These are phyloP conservation scores for Schizophyllum commune DNA, from an alignment of 1,284 basidiomycete species.

Conservation along the genomic window DNA sequence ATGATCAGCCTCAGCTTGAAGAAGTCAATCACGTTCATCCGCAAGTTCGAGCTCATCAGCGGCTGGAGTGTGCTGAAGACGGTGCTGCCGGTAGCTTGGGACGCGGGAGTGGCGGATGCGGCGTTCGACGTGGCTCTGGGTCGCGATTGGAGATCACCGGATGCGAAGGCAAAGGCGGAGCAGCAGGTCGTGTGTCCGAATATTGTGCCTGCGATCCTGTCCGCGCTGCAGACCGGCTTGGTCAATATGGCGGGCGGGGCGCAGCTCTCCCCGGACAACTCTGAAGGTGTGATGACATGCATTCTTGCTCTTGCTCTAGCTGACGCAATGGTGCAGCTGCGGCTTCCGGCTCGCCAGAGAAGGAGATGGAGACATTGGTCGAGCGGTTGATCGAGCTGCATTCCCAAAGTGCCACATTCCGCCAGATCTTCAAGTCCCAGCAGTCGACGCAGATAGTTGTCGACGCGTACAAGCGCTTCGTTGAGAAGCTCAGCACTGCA, in stretches of 20 bases:
- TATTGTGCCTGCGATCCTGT: conserved; percentile 62
- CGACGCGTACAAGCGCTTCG: conserved; percentile 52
- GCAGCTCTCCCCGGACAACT: background rate
- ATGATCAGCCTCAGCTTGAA: conserved; percentile 50
- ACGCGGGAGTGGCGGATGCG: conserved; percentile 51
- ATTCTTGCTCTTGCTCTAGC: background rate
- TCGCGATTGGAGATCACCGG: conserved; percentile 11
- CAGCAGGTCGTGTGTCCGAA: conserved; percentile 43
- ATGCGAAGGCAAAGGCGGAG: conserved; percentile 12
- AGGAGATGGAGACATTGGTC: conserved; percentile 50
- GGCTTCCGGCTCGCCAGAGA: conserved; percentile 28
- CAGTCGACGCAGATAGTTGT: conserved; percentile 59
- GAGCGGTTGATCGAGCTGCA: conserved; percentile 64
- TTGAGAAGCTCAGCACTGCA: conserved; percentile 30
- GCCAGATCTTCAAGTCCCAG: conserved; percentile 64
- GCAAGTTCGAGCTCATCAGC: conserved; percentile 69
- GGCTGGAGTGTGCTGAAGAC: conserved; percentile 67
- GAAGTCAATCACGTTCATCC: conserved; percentile 49
- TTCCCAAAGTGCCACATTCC: conserved; percentile 51
- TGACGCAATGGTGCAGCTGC: conserved; percentile 11
- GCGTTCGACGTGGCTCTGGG: conserved; percentile 63
- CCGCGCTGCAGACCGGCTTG: conserved; percentile 45
- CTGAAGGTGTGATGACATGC: background rate
- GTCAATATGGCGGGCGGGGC: conserved; percentile 21
- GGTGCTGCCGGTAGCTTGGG: conserved; percentile 62